Evolutionary conservation across 768 basidiomycete genomes (phyloP).

Genomic region (Hericium erinaceus): DNA sequence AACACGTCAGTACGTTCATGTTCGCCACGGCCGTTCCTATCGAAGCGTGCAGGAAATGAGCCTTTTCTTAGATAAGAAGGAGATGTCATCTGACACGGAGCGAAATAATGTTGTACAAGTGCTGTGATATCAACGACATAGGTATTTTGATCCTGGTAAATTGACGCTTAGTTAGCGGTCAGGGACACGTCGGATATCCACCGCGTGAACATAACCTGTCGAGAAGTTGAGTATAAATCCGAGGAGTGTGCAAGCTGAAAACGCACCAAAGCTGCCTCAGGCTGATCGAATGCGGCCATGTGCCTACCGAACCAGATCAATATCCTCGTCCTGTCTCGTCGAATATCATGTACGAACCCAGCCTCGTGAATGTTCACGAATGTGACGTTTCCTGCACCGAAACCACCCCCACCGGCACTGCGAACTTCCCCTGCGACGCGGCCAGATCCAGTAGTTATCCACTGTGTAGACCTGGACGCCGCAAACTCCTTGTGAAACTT

Average conservation of each 20-base stretch:
- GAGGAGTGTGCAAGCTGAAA: not conserved
- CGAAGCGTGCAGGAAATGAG: no score
- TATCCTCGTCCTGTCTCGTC: not conserved
- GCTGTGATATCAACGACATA: no score
- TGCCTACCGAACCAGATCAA: conserved; percentile 36
- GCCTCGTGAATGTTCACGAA: conserved; percentile 73
- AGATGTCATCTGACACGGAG: no score
- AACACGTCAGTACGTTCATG: no score
- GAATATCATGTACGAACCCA: conserved; percentile 42
- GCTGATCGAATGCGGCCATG: conserved; percentile 88
- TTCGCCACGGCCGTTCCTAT: no score
- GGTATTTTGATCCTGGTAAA: not conserved
- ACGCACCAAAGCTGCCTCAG: conserved; percentile 72
- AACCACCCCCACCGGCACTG: conserved; percentile 53
- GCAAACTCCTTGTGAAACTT: conserved; percentile 55
- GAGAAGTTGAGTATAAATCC: conserved; percentile 1
- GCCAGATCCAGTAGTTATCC: conserved; percentile 44
- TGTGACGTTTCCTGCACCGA: conserved; percentile 74
- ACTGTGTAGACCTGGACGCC: conserved; percentile 38
- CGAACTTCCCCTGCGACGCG: conserved; percentile 60
- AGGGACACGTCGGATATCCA: conserved; percentile 52
- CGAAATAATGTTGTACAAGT: no score
- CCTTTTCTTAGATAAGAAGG: no score
- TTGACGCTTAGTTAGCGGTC: conserved; percentile 13
- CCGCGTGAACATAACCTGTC: conserved; percentile 48